Base-by-base conservation (phyloP, 108 stramenopile genomes). In the Nitzschia sp. region DNA sequence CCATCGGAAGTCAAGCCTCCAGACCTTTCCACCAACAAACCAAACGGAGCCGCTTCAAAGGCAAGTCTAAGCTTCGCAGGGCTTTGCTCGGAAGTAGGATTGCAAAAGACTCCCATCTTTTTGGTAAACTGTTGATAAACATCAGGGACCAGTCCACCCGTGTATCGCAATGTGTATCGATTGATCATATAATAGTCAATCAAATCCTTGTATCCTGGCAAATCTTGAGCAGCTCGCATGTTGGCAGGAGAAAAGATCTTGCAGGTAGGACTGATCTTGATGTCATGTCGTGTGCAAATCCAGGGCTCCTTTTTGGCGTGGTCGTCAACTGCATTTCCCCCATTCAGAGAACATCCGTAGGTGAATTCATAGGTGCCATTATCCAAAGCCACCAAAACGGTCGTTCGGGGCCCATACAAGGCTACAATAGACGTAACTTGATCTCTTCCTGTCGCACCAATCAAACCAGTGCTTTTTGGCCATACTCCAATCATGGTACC, bases 401-500 rank as follows among this genome's bases (percentile, higher is more conserved):
- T 95, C 33, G 95, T 96, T 45, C 94, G 84, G 28, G 95, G 94
- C 27, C 94, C 95, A 70, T 97, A 97, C 73, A 97, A 36, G 41
- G 89, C 86, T 29, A 96, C 93, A 28, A 86, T 81, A 5, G 86
- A 87, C 30, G 93, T 94, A 15, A 96, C 92, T 58, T 95, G 93
- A 63, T 97, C 94, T 52, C 94, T 65, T 21, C 97, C 97, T 35
- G 84, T 88, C 5, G 90, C 81, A 68, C 92, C 90, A 72, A 90
- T 79, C 60, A 93, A 76, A 30, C 88, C 90, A n/a, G 81, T 86
- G 56, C 54, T 69, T 41, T 93, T 93, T 48, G 93, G 91, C 90
- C 96, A 97, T 45, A 97, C 90, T 25, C 94, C 95, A 71, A 96
- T 96, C 79, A 97, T 97, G 41, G 90, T 93, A 29, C 97, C 97